These are phyloP conservation scores for Hevea brasiliensis DNA, from an alignment of 345 rosid genomes.

Conservation along the genomic window DNA sequence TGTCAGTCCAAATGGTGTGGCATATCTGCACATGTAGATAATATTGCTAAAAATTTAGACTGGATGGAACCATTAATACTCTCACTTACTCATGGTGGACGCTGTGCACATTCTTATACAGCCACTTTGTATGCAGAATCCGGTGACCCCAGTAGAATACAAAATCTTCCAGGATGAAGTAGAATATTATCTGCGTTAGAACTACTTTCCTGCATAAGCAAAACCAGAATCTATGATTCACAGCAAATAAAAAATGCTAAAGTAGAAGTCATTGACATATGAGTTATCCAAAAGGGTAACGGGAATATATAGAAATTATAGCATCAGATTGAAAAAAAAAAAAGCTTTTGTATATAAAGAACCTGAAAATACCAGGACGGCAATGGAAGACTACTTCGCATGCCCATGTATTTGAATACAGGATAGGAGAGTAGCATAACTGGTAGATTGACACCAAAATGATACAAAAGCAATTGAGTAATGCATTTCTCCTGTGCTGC, in stretches of 20 bases:
- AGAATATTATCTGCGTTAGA: slow-evolving; percentile 71
- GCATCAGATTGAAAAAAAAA: slow-evolving; percentile 28
- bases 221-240: slow-evolving; percentile 13
- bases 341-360: slow-evolving; percentile 57
- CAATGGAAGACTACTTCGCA: slow-evolving; percentile 86
- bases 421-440: slow-evolving; percentile 86
- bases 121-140: slow-evolving; percentile 88
- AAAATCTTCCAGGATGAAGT: slow-evolving; percentile 94
- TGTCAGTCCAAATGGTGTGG: slow-evolving; percentile 97
- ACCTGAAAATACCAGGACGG: slow-evolving; percentile 99
- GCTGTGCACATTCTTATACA: slow-evolving; percentile 94
- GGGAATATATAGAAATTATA: not conserved
- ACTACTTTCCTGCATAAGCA: slow-evolving; percentile 68
- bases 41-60: not conserved
- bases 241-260: not conserved
- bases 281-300: not conserved
- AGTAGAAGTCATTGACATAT: not conserved
- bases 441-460: slow-evolving; percentile 82
- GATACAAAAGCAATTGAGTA: slow-evolving; percentile 71
- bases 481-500: slow-evolving; percentile 96
- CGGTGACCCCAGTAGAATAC: slow-evolving; percentile 99
- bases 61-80: slow-evolving; percentile 5
- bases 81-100: slow-evolving; percentile 95
- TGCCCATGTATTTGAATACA: slow-evolving; percentile 93
- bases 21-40: slow-evolving; percentile 54